Conservation (phyloP, 2,329 filamentous ascomycete species). For the Paecilomyces fulvus region DNA sequence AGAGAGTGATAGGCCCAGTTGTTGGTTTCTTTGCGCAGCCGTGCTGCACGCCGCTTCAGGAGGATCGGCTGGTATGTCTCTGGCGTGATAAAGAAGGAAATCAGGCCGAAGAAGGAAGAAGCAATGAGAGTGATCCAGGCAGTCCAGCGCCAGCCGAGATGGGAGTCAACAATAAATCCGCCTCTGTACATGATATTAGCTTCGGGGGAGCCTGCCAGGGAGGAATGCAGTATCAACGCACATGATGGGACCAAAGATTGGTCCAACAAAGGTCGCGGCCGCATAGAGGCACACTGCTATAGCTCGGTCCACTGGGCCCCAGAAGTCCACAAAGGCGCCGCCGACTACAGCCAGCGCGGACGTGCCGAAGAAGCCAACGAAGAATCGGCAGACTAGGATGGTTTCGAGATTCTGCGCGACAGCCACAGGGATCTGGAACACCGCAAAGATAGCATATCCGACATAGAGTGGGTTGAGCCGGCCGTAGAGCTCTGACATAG, state of each 20-base stretch:
- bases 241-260: constrained; percentile 41
- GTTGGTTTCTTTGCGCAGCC: constrained; percentile 39
- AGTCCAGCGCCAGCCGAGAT: constrained; percentile 52
- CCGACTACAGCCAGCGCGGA: constrained; percentile 44
- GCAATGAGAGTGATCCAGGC: constrained; percentile 49
- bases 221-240: constrained; percentile 6
- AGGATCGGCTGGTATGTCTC: constrained; percentile 45
- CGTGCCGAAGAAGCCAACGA: constrained; percentile 45
- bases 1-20: constrained; percentile 41
- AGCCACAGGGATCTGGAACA: constrained; percentile 49
- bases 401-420: constrained; percentile 47
- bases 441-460: constrained; percentile 41
- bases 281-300: constrained; percentile 39
- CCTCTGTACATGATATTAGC: constrained; percentile 17
- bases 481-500: constrained; percentile 43
- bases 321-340: constrained; percentile 44
- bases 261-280: constrained; percentile 41
- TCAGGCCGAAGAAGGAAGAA: constrained; percentile 29
- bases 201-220: no score
- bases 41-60: constrained; percentile 40
- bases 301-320: constrained; percentile 39
- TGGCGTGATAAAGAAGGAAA: constrained; percentile 39
- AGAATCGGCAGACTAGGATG: constrained; percentile 47
- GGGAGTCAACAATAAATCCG: constrained; percentile 42
- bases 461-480: constrained; percentile 42